These are phyloP conservation scores for Batrachochytrium dendrobatidis DNA, from an alignment of 371 early-diverging fungal genomes.

Conservation along the genomic window DNA sequence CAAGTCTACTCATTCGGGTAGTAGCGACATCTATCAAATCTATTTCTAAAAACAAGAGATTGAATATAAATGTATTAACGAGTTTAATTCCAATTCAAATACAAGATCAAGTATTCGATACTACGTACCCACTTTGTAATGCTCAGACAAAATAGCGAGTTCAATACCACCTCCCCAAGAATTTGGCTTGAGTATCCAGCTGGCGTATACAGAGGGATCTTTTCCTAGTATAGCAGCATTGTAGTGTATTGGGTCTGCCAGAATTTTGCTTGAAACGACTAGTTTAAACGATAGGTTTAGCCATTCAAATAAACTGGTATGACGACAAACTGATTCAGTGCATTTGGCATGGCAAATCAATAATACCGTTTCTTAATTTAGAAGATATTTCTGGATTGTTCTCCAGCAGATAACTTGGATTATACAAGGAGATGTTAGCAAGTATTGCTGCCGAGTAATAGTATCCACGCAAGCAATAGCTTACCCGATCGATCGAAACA, in stretches of 20 bases:
- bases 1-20: slow-evolving; percentile 44
- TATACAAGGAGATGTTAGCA: not conserved
- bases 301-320: not conserved
- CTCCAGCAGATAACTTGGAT: slow-evolving; percentile 20
- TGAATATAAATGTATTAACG: not conserved
- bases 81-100: not conserved
- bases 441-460: not conserved
- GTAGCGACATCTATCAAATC: slow-evolving; percentile 48
- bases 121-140: slow-evolving; percentile 20
- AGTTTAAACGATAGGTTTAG: not conserved
- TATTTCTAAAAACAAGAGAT: slow-evolving; percentile 35
- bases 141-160: slow-evolving; percentile 32
- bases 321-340: not conserved
- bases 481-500: slow-evolving; percentile 42
- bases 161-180: slow-evolving; percentile 71
- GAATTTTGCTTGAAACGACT: slow-evolving; percentile 32
- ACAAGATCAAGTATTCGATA: not conserved
- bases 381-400: not conserved
- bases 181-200: slow-evolving; percentile 41
- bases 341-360: not conserved
- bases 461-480: no score
- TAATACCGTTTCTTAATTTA: slow-evolving; percentile 11
- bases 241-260: slow-evolving; percentile 30
- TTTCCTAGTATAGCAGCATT: slow-evolving; percentile 42
- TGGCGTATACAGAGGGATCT: slow-evolving; percentile 29